phyloP scores from a whole-genome alignment of 2,329 filamentous ascomycete species.

The Alternaria conjuncta region DNA sequence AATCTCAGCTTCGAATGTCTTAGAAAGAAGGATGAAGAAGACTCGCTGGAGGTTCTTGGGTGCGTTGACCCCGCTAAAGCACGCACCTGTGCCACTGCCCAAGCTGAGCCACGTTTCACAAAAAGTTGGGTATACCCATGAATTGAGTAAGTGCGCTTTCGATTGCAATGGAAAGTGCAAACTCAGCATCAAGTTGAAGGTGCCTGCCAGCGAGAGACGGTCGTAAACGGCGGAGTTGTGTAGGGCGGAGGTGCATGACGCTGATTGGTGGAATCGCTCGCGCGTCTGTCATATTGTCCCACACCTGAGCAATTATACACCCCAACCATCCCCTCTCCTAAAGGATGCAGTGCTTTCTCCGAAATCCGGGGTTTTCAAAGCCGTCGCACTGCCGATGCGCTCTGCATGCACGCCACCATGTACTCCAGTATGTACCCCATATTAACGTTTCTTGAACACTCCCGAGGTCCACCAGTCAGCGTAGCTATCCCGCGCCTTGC shows the following conservation, averaged over 20 bases:
- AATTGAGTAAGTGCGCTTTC: background rate
- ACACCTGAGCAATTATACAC: background rate
- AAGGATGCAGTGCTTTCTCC: background rate
- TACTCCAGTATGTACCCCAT: constrained; percentile 3
- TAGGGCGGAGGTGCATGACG: background rate
- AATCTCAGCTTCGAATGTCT: background rate
- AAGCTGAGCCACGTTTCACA: background rate
- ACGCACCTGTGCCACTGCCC: background rate
- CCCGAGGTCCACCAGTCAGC: background rate
- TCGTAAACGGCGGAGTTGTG: background rate
- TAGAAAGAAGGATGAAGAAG: background rate
- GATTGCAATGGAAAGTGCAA: background rate
- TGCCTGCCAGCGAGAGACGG: background rate
- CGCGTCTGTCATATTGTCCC: constrained; percentile 1
- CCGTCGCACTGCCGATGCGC: background rate
- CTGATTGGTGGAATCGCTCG: constrained; percentile 11
- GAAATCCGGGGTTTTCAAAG: background rate
- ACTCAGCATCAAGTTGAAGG: background rate
- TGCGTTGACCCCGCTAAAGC: background rate
- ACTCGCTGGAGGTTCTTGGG: background rate
- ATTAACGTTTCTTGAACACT: background rate
- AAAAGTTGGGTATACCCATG: background rate
- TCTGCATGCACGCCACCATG: constrained; percentile 1
- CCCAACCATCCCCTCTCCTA: background rate
- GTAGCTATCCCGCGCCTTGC: background rate